Evolutionary conservation across 2,329 filamentous ascomycete genomes (phyloP).

Genomic region (Pseudopyricularia javanii): DNA sequence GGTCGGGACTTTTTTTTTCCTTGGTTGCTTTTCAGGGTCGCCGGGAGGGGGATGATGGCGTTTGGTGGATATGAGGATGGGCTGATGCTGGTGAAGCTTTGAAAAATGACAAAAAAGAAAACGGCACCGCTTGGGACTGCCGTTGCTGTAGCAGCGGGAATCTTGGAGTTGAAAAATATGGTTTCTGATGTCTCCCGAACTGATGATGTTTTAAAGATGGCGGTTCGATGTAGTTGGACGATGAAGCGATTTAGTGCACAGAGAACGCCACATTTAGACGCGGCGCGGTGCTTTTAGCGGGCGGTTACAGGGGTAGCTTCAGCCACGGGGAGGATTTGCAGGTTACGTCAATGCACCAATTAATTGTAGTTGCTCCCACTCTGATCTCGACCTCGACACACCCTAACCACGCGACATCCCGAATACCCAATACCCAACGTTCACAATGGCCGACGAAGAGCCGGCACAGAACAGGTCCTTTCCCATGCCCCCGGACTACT

Average conservation of each 20-base stretch:
- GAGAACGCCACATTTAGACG: neutral
- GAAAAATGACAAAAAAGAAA: no score
- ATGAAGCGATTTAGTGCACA: neutral
- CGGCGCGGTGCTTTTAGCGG: neutral
- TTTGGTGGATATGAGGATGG: neutral
- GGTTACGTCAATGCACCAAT: neutral
- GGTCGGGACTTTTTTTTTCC: neutral
- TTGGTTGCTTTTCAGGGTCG: neutral
- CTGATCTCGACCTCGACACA: neutral
- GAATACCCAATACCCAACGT: neutral
- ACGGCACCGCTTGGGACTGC: no score
- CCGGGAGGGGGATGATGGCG: neutral
- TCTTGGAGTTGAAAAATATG: neutral
- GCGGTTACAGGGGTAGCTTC: conserved; percentile 8
- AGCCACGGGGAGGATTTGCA: conserved; percentile 5
- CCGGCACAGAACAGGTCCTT: conserved; percentile 48
- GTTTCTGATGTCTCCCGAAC: no score
- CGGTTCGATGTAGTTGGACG: neutral
- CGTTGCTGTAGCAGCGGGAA: neutral
- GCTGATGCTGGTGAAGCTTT: neutral
- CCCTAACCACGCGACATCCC: neutral
- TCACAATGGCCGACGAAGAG: conserved; percentile 44
- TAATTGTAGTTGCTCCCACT: neutral
- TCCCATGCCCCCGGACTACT: conserved; percentile 68
- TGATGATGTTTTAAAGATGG: neutral